These are phyloP conservation scores for Inonotus hispidus DNA, from an alignment of 1,284 basidiomycete genomes.

Conservation along the genomic window DNA sequence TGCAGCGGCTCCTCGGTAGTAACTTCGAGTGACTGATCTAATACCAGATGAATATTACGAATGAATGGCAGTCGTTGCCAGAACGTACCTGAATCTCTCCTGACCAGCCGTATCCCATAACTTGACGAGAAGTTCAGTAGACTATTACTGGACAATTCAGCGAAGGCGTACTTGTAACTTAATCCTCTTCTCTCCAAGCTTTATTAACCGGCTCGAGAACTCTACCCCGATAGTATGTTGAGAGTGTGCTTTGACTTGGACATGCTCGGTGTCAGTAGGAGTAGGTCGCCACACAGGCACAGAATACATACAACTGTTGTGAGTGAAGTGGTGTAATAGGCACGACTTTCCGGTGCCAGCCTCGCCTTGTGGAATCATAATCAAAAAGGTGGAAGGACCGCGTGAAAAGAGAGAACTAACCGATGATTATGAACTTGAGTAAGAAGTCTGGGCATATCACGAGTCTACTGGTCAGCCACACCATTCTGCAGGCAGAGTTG, in stretches of 20 bases:
- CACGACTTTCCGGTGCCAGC: constrained; percentile 97
- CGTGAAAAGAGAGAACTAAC: constrained; percentile 36
- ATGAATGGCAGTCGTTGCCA: constrained; percentile 11
- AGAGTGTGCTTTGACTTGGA: constrained; percentile 88
- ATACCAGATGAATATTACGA: constrained; percentile 7
- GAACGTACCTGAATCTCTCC: constrained; percentile 78
- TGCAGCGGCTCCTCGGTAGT: constrained; percentile 95
- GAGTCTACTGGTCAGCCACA: neutral
- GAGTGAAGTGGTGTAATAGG: constrained; percentile 91
- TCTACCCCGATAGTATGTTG: constrained; percentile 98
- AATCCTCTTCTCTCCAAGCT: constrained; percentile 87
- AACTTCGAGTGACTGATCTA: constrained; percentile 94
- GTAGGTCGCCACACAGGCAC: neutral
- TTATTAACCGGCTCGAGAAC: constrained; percentile 86
- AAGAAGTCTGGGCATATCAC: constrained; percentile 76
- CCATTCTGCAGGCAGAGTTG: neutral
- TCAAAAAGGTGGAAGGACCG: constrained; percentile 12
- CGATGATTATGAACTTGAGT: constrained; percentile 97
- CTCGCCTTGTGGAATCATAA: constrained; percentile 57
- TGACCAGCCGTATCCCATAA: constrained; percentile 98
- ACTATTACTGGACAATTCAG: neutral
- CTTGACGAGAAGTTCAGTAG: constrained; percentile 35
- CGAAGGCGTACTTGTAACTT: constrained; percentile 75
- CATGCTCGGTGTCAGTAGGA: constrained; percentile 13
- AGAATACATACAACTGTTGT: constrained; percentile 77